Evolutionary conservation across 768 basidiomycete species (phyloP).

Genomic region (Candolleomyces efflorescens): DNA sequence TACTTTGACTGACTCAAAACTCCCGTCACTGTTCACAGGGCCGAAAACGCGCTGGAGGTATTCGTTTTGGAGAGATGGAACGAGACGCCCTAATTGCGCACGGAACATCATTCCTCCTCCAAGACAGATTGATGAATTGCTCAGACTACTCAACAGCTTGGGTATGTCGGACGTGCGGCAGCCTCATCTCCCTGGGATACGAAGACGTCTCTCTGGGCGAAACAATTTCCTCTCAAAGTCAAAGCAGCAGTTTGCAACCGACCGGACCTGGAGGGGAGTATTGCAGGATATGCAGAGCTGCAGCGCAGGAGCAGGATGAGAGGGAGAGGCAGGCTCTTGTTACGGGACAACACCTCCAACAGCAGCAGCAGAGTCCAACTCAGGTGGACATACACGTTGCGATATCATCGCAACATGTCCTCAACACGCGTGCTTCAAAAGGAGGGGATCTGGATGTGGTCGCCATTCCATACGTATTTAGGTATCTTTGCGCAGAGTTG

Average conservation of each 20-base stretch:
- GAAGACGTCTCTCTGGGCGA: conserved; percentile 81
- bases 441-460: conserved; percentile 91
- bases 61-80: conserved; percentile 99
- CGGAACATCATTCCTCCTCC: conserved; percentile 96
- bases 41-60: conserved; percentile 96
- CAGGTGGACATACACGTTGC: conserved; percentile 57
- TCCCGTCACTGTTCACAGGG: conserved; percentile 50
- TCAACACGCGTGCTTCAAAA: conserved; percentile 49
- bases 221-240: conserved; percentile 27
- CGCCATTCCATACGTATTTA: conserved; percentile 93
- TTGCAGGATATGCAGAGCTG: conserved; percentile 86
- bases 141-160: conserved; percentile 99
- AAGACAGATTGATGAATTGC: conserved; percentile 99
- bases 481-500: conserved; percentile 91
- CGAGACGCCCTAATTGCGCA: conserved; percentile 98
- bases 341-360: conserved; percentile 47
- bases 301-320: conserved; percentile 60
- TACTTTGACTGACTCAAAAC: neutral
- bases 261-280: conserved; percentile 87
- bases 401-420: conserved; percentile 63
- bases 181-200: conserved; percentile 93
- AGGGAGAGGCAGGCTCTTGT: conserved; percentile 54
- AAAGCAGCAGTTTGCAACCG: conserved; percentile 34
- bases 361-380: conserved; percentile 18
- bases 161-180: conserved; percentile 97